Evolutionary conservation across 106 monocot species (phyloP), one percentile per base, ranked within the genome.

Genomic region (Gastrodia elata): DNA sequence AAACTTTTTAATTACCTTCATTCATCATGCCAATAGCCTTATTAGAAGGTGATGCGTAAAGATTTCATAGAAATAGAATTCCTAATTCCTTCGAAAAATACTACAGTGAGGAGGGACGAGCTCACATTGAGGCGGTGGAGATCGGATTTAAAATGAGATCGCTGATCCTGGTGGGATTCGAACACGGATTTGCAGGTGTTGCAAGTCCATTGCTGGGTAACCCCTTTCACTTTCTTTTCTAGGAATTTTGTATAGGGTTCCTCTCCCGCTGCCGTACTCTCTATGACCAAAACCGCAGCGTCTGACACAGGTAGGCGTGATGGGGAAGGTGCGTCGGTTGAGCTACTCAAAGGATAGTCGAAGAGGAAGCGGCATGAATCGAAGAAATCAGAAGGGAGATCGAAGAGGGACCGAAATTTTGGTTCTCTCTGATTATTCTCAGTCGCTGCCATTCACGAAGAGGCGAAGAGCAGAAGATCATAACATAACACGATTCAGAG

Each of bases 61-160:
- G 32, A 61, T 26, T 32, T 24, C 26, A 61, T 28, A 30, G 28
- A 61, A 61, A 28, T 28, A 61, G 30, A 61, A 0, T 37, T 67
- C 20, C 64, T 32, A 65, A 34, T 65, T 32, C 15, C 14, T 34
- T 30, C 33, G 4, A 15, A 9, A 65, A 34, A 13, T 65, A 35
- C n/a, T 27, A 6, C 27, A 70, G 2, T 10, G 42, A 30, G 36
- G 49, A 27, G 4, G 55, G 28, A 3, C 6, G 55, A 28, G 13
- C 73, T 79, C 65, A 96, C 95, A 73, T 96, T 96, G 59, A 96
- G 87, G 16, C 86, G 91, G 72, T 96, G 95, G 46, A 96, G 61
- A 67, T 96, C 95, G 65, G 89, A 96, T 69, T 88, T 92, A 84
- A 97, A 97, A 75, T 97, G 96, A 39, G 81, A 79, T 0, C 96